Percentiles rank a stretch among this genome's conserved stretches.
Evolutionary conservation across 2,329 filamentous ascomycete species (phyloP).

Genomic region (Macroventuria anomochaeta): DNA sequence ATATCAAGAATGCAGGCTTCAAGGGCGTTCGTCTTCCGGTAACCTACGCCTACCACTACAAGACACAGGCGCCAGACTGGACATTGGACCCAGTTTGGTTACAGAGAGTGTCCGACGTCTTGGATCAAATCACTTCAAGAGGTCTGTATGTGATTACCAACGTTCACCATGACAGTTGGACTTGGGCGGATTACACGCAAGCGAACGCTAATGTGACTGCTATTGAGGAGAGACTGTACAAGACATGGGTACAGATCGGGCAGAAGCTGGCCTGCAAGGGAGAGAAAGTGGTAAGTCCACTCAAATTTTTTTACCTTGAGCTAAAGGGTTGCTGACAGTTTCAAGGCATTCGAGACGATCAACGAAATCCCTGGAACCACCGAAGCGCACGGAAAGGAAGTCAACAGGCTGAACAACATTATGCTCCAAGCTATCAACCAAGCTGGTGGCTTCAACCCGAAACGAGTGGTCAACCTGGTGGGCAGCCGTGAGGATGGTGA

Average conservation of each 20-base stretch:
- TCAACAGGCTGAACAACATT: constrained; percentile 64
- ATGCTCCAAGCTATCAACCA: constrained; percentile 62
- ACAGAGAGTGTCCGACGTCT: constrained; percentile 63
- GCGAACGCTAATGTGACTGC: constrained; percentile 56
- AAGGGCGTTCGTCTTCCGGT: constrained; percentile 66
- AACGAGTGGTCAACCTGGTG: constrained; percentile 63
- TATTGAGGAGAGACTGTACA: constrained; percentile 64
- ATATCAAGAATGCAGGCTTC: constrained; percentile 62
- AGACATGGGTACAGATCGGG: constrained; percentile 65
- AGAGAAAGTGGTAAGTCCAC: constrained; percentile 48
- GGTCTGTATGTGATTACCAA: constrained; percentile 64
- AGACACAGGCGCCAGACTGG: constrained; percentile 59
- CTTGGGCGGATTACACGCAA: constrained; percentile 62
- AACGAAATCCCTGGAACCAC: constrained; percentile 65
- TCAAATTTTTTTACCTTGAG: too few species aligned
- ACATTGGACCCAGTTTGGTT: constrained; percentile 63
- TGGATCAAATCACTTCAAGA: constrained; percentile 61
- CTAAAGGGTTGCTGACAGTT: background rate
- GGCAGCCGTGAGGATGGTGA: constrained; percentile 59
- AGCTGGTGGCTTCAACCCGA: constrained; percentile 62
- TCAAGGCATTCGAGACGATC: constrained; percentile 62
- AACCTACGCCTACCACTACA: constrained; percentile 65
- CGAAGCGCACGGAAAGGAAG: constrained; percentile 56
- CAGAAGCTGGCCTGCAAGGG: constrained; percentile 62
- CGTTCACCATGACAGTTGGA: constrained; percentile 66